Conservation (phyloP, 2,329 filamentous ascomycete genomes). For the Metarhizium anisopliae region DNA sequence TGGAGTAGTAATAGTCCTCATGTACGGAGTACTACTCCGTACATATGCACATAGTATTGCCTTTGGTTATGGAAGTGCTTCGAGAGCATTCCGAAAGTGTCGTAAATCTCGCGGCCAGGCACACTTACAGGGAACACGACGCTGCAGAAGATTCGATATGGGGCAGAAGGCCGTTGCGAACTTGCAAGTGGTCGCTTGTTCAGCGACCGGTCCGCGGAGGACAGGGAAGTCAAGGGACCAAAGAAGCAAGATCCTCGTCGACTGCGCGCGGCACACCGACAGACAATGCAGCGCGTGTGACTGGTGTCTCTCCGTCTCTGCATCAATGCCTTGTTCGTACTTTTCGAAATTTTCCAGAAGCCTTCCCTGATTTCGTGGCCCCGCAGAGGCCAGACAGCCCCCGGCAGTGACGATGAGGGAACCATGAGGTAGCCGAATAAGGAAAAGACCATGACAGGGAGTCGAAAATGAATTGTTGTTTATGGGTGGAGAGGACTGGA, state of each 20-base stretch:
- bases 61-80: no score
- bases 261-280: no score
- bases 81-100: no score
- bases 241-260: neutral
- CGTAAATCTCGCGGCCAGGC: no score
- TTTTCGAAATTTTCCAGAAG: slow-evolving; percentile 1
- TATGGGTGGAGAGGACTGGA: neutral
- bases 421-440: neutral
- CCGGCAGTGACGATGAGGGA: neutral
- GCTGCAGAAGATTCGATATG: no score
- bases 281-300: neutral
- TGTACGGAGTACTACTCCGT: no score
- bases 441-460: neutral
- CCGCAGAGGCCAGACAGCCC: neutral
- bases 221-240: neutral
- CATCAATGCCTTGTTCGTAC: neutral
- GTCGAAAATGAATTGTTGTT: neutral
- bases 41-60: no score
- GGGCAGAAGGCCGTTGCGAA: no score
- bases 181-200: no score
- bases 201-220: neutral
- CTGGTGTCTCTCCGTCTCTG: neutral
- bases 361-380: neutral
- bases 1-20: no score
- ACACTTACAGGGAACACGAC: no score